Percentiles rank a stretch among this genome's conserved stretches.
Evolutionary conservation across 345 rosid species (phyloP).

Genomic region (Citrus maxima): DNA sequence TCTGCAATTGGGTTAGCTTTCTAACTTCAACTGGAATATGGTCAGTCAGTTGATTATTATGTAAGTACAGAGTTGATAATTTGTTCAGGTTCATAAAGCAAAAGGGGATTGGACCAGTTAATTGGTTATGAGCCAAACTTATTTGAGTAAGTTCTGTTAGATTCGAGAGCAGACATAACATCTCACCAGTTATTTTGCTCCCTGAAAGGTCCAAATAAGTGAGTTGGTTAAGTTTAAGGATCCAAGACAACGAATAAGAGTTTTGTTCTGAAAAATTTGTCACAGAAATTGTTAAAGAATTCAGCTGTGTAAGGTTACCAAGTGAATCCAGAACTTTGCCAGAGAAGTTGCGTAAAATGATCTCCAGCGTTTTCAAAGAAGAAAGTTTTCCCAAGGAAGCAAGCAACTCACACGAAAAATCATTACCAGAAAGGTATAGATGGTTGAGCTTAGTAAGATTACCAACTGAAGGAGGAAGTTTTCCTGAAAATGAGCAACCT

Average conservation of each 20-base stretch:
- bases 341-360: background rate
- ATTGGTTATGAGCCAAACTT: background rate
- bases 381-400: background rate
- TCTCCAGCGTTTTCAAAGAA: background rate
- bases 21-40: background rate
- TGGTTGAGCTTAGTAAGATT: background rate
- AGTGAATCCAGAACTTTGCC: slow-evolving; percentile 1
- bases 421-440: background rate
- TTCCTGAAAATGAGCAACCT: background rate
- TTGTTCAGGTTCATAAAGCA: background rate
- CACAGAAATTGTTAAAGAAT: background rate
- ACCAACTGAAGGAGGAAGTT: background rate
- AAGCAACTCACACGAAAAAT: background rate
- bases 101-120: slow-evolving; percentile 18
- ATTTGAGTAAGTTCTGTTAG: background rate
- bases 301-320: background rate
- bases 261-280: background rate
- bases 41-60: background rate
- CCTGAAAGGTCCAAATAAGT: fast-evolving
- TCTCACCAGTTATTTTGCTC: background rate
- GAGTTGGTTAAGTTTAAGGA: background rate
- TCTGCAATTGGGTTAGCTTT: background rate
- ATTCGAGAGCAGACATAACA: background rate
- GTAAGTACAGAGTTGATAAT: background rate
- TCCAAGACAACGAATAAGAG: background rate